A percentile compares a stretch with the other conserved stretches of the same genome.
Evolutionary conservation across 345 rosid genomes (phyloP).

Genomic region (Zanthoxylum bungeanum): DNA sequence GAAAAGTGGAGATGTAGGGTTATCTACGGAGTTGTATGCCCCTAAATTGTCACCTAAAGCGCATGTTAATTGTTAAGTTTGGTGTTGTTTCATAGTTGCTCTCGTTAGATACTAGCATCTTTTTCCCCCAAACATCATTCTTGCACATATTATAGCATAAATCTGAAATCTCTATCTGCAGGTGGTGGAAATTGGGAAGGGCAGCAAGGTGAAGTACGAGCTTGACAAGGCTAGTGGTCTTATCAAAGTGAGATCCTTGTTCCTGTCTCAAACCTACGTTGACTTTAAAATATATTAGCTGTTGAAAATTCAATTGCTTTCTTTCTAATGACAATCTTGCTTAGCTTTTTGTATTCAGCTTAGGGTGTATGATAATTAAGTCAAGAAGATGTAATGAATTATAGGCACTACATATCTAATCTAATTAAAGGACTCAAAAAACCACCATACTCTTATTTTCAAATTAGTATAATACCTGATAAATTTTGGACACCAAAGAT

Average conservation of each 20-base stretch:
- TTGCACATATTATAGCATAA: neutral
- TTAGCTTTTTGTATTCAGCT: neutral
- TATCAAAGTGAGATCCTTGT: slow-evolving; percentile 55
- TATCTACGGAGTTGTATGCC: neutral
- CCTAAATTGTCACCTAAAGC: neutral
- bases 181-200: slow-evolving; percentile 96
- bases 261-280: neutral
- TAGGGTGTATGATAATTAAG: neutral
- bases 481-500: neutral
- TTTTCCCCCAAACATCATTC: neutral
- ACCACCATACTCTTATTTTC: neutral
- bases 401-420: neutral
- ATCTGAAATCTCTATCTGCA: slow-evolving; percentile 25
- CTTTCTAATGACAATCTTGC: neutral
- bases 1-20: neutral
- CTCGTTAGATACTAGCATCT: neutral
- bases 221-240: slow-evolving; percentile 91
- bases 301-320: neutral
- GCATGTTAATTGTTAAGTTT: neutral
- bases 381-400: neutral
- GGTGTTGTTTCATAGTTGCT: neutral
- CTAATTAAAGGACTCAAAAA: neutral
- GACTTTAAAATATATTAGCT: neutral
- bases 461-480: neutral
- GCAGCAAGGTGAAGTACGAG: slow-evolving; percentile 97